Percentiles rank a stretch among this genome's conserved stretches.
These are phyloP conservation scores for Sporothrix variecibatus DNA, from an alignment of 2,329 filamentous ascomycete species.

Conservation along the genomic window DNA sequence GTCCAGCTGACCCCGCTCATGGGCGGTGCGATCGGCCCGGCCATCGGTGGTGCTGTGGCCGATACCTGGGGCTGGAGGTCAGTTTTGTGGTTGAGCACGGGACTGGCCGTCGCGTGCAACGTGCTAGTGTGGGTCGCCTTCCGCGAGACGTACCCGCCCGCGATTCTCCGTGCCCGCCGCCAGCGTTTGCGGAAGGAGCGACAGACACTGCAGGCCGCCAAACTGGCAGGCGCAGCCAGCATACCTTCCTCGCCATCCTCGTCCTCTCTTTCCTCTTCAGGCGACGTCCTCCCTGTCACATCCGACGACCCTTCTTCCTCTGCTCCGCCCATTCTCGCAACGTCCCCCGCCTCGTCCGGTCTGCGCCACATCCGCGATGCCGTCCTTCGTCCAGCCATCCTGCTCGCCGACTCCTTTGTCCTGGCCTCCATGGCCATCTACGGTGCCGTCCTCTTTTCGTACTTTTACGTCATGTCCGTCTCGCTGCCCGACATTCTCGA, in stretches of 20 bases:
- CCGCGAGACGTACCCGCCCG: conserved; percentile 43
- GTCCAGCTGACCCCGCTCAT: conserved; percentile 36
- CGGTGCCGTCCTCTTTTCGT: conserved; percentile 52
- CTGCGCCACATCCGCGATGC: conserved; percentile 54
- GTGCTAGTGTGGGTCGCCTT: conserved; percentile 37
- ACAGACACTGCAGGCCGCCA: not conserved
- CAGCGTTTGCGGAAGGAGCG: conserved; percentile 33
- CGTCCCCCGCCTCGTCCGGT: conserved; percentile 39
- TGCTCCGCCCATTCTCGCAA: conserved; percentile 21
- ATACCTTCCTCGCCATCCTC: conserved; percentile 29
- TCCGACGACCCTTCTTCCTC: not conserved
- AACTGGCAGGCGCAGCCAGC: conserved; percentile 4
- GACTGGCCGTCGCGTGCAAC: conserved; percentile 31
- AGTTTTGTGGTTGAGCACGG: conserved; percentile 38
- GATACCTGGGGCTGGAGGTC: conserved; percentile 40
- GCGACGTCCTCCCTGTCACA: not conserved
- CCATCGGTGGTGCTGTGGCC: conserved; percentile 39
- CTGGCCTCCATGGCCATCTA: conserved; percentile 48
- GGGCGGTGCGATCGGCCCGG: conserved; percentile 39
- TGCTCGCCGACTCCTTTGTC: conserved; percentile 49
- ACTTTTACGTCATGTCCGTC: conserved; percentile 56
- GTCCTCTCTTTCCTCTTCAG: not conserved
- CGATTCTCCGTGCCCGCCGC: conserved; percentile 52
- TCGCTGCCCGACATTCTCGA: conserved; percentile 55
- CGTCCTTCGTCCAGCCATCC: conserved; percentile 50